A percentile compares a stretch with the other conserved stretches of the same genome.
Evolutionary conservation across 1,139 yeast genomes (phyloP).

Genomic region (Pneumocystis sp.): DNA sequence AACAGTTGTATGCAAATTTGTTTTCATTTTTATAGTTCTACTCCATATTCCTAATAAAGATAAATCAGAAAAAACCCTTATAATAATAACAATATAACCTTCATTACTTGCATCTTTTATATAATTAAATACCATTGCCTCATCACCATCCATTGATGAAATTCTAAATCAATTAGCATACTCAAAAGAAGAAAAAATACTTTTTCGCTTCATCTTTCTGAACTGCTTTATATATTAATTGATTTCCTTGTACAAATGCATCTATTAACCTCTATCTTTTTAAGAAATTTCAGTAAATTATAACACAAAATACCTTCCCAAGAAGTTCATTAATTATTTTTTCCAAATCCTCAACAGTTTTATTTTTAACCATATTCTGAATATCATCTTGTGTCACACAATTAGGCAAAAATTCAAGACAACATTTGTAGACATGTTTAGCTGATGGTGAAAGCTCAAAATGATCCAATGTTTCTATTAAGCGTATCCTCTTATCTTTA

Average conservation of each 20-base stretch:
- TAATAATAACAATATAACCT: constrained; percentile 36
- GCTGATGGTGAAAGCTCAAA: neutral
- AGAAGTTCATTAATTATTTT: neutral
- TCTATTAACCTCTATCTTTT: neutral
- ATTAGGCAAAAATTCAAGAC: neutral
- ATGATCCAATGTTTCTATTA: neutral
- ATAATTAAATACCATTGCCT: constrained; percentile 77
- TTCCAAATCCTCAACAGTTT: neutral
- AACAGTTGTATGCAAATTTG: constrained; percentile 85
- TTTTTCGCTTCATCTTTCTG: constrained; percentile 1
- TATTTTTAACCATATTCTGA: neutral
- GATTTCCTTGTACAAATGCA: neutral
- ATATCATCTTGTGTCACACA: constrained; percentile 1
- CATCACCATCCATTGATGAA: constrained; percentile 65
- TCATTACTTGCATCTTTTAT: constrained; percentile 90
- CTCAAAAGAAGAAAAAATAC: neutral
- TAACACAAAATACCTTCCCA: neutral
- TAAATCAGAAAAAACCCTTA: neutral
- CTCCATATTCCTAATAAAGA: constrained; percentile 46
- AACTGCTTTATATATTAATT: neutral
- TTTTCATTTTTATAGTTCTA: constrained; percentile 75
- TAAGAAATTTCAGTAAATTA: neutral
- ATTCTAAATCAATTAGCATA: constrained; percentile 18
- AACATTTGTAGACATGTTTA: constrained; percentile 17
- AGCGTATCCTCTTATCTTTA: neutral